phyloP scores from a whole-genome alignment of 129 eudicot genomes.

The Kitagawia praeruptora region DNA sequence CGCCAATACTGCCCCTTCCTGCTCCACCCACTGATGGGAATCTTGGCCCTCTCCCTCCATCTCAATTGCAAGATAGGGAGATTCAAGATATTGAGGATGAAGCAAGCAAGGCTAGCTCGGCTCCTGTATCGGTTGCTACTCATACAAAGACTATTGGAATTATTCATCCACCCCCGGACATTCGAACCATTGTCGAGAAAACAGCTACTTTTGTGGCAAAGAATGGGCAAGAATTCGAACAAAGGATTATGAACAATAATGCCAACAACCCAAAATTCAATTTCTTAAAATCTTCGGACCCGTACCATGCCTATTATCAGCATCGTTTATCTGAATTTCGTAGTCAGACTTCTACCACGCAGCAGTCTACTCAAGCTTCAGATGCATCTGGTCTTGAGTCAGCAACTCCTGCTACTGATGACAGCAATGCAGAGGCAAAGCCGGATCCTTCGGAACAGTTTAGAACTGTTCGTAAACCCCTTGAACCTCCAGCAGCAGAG shows the following conservation, averaged over 20 bases:
- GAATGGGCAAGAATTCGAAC: conserved; percentile 86
- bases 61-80: conserved; percentile 54
- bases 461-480: conserved; percentile 58
- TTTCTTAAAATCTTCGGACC: conserved; percentile 73
- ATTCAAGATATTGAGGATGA: conserved; percentile 39
- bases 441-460: conserved; percentile 76
- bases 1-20: conserved; percentile 79
- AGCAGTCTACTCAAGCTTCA: conserved; percentile 29
- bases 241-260: conserved; percentile 56
- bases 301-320: conserved; percentile 87
- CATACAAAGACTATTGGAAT: conserved; percentile 83
- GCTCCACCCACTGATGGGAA: conserved; percentile 90
- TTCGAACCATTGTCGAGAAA: conserved; percentile 74
- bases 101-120: conserved; percentile 21
- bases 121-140: conserved; percentile 62
- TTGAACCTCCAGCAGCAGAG: conserved; percentile 91
- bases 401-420: conserved; percentile 35
- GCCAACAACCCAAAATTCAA: conserved; percentile 82
- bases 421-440: conserved; percentile 31
- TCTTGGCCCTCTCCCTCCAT: conserved; percentile 64
- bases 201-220: conserved; percentile 80
- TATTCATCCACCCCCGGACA: conserved; percentile 88
- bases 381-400: conserved; percentile 38
- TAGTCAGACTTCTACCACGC: conserved; percentile 38
- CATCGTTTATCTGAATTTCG: conserved; percentile 72